Conservation (phyloP, 2,329 filamentous ascomycete genomes). For the Gnomoniopsis sp. region DNA sequence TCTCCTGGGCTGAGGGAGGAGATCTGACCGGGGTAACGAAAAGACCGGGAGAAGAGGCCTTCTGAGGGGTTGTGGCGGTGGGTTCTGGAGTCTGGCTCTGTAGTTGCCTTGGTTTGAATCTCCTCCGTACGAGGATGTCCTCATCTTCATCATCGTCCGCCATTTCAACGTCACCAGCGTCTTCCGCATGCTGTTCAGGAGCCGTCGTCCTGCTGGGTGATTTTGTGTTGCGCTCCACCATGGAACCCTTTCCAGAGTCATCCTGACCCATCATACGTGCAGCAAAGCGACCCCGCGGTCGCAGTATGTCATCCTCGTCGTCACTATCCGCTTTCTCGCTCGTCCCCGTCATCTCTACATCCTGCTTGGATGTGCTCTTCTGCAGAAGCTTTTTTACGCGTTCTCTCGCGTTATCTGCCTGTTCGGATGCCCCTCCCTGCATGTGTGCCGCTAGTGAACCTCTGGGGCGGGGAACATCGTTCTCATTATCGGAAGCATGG, state of each 20-base stretch:
- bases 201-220: conserved; percentile 34
- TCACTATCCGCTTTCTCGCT: conserved; percentile 30
- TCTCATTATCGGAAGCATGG: conserved; percentile 35
- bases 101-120: conserved; percentile 33
- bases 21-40: conserved; percentile 52
- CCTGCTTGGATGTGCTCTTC: conserved; percentile 26
- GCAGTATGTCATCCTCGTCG: conserved; percentile 48
- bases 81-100: conserved; percentile 32
- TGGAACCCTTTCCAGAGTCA: conserved; percentile 23
- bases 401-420: conserved; percentile 31
- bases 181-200: conserved; percentile 18
- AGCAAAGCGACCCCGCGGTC: conserved; percentile 62
- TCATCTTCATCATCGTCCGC: conserved; percentile 37
- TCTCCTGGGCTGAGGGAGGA: conserved; percentile 26
- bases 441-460: conserved; percentile 65
- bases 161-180: conserved; percentile 18
- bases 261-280: conserved; percentile 54
- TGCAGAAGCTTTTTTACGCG: conserved; percentile 42
- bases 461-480: conserved; percentile 51
- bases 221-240: conserved; percentile 39
- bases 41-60: conserved; percentile 45
- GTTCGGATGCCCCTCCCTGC: conserved; percentile 35
- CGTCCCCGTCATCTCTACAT: conserved; percentile 21
- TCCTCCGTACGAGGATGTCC: conserved; percentile 38
- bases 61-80: conserved; percentile 28